These are phyloP conservation scores for Paracoccidioides lutzii DNA, from an alignment of 2,329 filamentous ascomycete genomes.

Conservation along the genomic window DNA sequence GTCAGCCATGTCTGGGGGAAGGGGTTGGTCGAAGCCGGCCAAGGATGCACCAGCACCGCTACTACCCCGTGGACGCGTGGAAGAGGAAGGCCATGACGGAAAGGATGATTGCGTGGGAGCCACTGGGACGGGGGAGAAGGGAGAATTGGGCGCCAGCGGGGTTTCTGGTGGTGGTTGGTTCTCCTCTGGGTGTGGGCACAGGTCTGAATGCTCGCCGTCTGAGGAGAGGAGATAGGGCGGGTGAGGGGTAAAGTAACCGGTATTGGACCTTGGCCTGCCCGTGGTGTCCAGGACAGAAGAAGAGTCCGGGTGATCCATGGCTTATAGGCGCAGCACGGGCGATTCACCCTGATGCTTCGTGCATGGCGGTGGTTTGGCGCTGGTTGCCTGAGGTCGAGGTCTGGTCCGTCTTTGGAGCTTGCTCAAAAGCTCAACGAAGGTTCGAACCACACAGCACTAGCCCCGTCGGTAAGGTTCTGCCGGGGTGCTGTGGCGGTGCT, in stretches of 20 bases:
- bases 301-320: slow-evolving; percentile 33
- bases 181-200: neutral
- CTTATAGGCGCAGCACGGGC: slow-evolving; percentile 8
- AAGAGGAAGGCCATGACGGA: slow-evolving; percentile 25
- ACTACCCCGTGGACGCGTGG: slow-evolving; percentile 30
- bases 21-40: slow-evolving; percentile 25
- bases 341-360: neutral
- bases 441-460: too few species aligned
- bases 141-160: slow-evolving; percentile 11
- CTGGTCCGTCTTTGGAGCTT: neutral
- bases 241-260: slow-evolving; percentile 26
- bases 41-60: slow-evolving; percentile 29
- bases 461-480: too few species aligned
- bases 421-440: neutral
- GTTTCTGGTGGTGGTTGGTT: neutral
- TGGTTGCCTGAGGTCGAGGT: neutral
- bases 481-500: too few species aligned
- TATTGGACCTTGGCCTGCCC: slow-evolving; percentile 27
- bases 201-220: slow-evolving; percentile 3
- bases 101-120: slow-evolving; percentile 16
- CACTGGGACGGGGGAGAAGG: slow-evolving; percentile 15
- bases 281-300: slow-evolving; percentile 24
- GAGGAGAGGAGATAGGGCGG: slow-evolving; percentile 23
- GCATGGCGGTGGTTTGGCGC: neutral
- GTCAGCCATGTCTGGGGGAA: slow-evolving; percentile 22